Conservation (phyloP, 2,329 filamentous ascomycete species). For the Aspergillus neoniger region DNA sequence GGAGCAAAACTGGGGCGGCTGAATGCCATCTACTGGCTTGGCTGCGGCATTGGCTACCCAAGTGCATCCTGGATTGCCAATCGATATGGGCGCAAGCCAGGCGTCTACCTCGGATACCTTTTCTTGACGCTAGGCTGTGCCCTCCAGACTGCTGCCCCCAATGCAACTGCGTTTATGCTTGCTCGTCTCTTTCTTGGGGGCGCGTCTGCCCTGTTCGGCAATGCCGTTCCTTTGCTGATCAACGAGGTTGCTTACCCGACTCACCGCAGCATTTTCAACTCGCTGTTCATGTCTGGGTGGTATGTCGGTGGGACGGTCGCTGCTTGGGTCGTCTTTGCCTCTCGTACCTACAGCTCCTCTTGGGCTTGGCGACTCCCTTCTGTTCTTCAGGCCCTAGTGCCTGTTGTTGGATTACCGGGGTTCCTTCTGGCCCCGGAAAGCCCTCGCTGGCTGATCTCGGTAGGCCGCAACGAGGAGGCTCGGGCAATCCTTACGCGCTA, state of each 20-base stretch:
- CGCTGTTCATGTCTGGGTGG: constrained; percentile 40
- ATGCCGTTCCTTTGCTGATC: constrained; percentile 41
- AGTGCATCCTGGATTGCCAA: constrained; percentile 36
- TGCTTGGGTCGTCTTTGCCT: constrained; percentile 32
- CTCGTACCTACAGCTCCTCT: constrained; percentile 19
- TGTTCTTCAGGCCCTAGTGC: constrained; percentile 22
- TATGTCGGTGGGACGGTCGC: constrained; percentile 33
- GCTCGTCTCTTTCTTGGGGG: constrained; percentile 42
- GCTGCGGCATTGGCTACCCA: constrained; percentile 31
- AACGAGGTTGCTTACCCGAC: constrained; percentile 50
- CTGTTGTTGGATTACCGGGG: constrained; percentile 22
- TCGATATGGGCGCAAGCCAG: constrained; percentile 37
- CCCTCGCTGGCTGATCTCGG: constrained; percentile 25
- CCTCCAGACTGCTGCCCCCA: constrained; percentile 32
- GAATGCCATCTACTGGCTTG: constrained; percentile 34
- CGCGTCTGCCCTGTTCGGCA: constrained; percentile 36
- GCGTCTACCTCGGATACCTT: constrained; percentile 35
- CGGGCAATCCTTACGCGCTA: constrained; percentile 17
- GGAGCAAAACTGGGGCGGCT: constrained; percentile 35
- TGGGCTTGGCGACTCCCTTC: constrained; percentile 30
- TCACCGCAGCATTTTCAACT: constrained; percentile 39
- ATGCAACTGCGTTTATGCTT: constrained; percentile 35
- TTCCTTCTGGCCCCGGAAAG: constrained; percentile 23
- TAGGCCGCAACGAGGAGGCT: constrained; percentile 21
- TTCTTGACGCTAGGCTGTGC: constrained; percentile 34